Percentiles rank a stretch among this genome's conserved stretches.
Conservation (phyloP, 2,329 filamentous ascomycete species). For the Fusarium cicatricum region DNA sequence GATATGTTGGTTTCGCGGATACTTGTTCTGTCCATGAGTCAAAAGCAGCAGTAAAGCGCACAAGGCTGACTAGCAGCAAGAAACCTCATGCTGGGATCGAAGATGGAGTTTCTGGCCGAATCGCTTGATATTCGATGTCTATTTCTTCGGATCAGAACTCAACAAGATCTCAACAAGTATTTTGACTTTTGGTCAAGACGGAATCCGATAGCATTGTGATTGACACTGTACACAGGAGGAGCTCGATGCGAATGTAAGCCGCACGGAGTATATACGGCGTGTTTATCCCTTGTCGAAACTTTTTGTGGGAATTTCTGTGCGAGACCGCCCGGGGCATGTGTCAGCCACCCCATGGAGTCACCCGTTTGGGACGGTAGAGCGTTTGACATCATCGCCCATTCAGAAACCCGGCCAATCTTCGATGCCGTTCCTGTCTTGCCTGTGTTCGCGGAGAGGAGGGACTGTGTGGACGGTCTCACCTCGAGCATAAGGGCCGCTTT, state of each 20-base stretch:
- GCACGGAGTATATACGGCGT: neutral
- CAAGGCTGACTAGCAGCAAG: slow-evolving; percentile 11
- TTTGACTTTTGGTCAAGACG: too few species aligned
- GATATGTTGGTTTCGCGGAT: slow-evolving; percentile 2
- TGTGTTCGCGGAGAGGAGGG: neutral
- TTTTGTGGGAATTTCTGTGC: slow-evolving; percentile 5
- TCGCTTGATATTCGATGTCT: too few species aligned
- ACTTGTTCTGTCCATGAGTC: slow-evolving; percentile 15
- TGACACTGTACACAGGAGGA: neutral
- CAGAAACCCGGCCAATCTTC: slow-evolving; percentile 3
- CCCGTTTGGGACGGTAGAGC: neutral
- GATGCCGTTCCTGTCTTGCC: neutral
- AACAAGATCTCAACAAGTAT: too few species aligned
- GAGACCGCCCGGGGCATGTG: slow-evolving; percentile 14
- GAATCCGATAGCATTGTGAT: too few species aligned
- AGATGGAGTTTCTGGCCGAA: neutral
- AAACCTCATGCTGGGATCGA: neutral
- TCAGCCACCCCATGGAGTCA: slow-evolving; percentile 9
- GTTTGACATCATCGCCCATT: slow-evolving; percentile 9
- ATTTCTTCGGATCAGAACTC: too few species aligned
- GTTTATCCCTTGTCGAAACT: slow-evolving; percentile 15
- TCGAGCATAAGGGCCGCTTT: neutral
- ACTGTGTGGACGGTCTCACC: neutral
- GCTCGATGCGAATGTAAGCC: neutral
- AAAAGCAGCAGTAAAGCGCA: neutral